Base-by-base conservation (phyloP, 768 basidiomycete genomes). In the Lactifluus echinatus region DNA sequence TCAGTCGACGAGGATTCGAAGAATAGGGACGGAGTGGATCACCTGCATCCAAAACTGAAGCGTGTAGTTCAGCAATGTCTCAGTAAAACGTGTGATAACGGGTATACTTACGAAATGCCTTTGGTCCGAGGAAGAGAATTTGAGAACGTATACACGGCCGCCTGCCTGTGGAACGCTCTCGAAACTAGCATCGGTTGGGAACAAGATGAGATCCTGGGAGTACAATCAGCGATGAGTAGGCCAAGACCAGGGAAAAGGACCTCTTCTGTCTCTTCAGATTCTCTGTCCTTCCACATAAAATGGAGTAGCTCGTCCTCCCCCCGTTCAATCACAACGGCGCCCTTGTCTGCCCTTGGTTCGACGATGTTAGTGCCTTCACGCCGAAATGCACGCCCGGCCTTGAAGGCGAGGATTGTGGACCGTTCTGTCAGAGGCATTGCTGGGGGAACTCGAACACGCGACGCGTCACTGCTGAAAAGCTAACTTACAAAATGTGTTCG, bases 11-110 rank as follows among this genome's bases (percentile, higher is more conserved):
- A n/a, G n/a, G n/a, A n/a, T n/a, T 21, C 36, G 31, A n/a, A 26
- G 17, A 42, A n/a, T 3, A 53, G 5, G 23, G 23, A 21, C 53
- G 17, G 6, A 2, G 11, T 24, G 17, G 47, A 24, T 65, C 70
- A 88, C 88, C 85, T 91, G 89, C 80, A 91, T 75, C 89, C 89
- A 92, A 65, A 89, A 92, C 89, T 92, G 64, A 4, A 23, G 8
- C 3, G 37, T 21, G 36, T 40, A n/a, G 19, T 4, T 53, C 24
- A 58, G 42, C 15, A 29, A 21, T 15, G 12, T 21, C 10, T 15
- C 28, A 4, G 1, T 23, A 3, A 8, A 5, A 43, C 5, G 0
- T 2, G n/a, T n/a, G n/a, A n/a, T 36, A 8, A 26, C 21, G 17
- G 29, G 19, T 28, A 24, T 17, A 76, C 83, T 70, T 66, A 94